Evolutionary conservation across 495 filamentous ascomycete genomes (phyloP), one percentile per base, ranked within the genome.

Genomic region (Penicillium cataractarum): DNA sequence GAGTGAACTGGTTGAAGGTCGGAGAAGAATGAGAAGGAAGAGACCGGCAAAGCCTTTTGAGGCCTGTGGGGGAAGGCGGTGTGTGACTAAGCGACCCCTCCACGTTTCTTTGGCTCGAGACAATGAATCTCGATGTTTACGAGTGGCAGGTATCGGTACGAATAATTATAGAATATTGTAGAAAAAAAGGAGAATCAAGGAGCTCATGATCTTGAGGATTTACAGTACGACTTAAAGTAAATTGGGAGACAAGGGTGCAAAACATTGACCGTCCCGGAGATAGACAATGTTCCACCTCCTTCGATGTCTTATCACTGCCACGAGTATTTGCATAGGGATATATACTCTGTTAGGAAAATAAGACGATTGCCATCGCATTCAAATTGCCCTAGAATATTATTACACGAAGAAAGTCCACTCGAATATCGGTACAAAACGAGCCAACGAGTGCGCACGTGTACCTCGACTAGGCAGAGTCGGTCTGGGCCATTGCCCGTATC

Each of bases 1-100:
- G 60, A 61, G 48, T 60, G 65, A 64, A 68, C 42, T 71, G 66
- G 53, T 63, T 50, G 54, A 40, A 15, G 40, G 67, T 57, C 49
- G 65, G 59, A 60, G 63, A 67, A 67, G 71, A 71, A 67, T 58
- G 31, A 69, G 66, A 70, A 70, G 58, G 67, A 73, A 65, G 65
- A 65, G 65, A 55, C 60, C 48, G 67, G 73, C 74, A 78, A 72
- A 75, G 71, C 74, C 72, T 80, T 78, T 76, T 80, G 77, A 74
- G 73, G 70, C 65, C 65, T 72, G 71, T 68, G 70, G 73, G 71
- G 69, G 71, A 71, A 78, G 67, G 77, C 77, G 77, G 75, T 80
- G 72, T 71, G 58, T 72, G 64, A 69, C 71, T 71, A 66, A 71
- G 65, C 63, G 52, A 53, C 26, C 32, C 19, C 29, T 61, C 24